Conservation (phyloP, 2,329 filamentous ascomycete species). For the Xylaria arbuscula region DNA sequence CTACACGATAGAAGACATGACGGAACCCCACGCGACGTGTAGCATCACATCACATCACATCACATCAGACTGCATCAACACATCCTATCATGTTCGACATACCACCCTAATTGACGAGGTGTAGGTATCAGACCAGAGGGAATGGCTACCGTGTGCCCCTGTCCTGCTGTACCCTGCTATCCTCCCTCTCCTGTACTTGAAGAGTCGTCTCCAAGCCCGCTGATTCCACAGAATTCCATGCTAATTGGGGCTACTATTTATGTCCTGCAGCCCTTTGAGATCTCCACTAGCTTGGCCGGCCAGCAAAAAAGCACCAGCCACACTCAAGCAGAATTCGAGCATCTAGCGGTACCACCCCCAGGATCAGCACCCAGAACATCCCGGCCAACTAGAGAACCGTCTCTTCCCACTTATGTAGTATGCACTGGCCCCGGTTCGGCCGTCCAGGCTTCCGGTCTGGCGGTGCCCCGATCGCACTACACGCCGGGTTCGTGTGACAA, state of each 20-base stretch:
- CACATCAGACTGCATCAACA: not conserved
- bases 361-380: not conserved
- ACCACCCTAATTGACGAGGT: not conserved
- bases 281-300: not conserved
- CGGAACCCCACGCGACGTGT: not conserved
- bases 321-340: not conserved
- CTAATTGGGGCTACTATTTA: slow-evolving; percentile 4
- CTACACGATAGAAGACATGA: not conserved
- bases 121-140: not conserved
- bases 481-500: slow-evolving; percentile 8
- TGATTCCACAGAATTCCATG: no score
- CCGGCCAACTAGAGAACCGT: not conserved
- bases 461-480: slow-evolving; percentile 11
- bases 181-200: no score
- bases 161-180: not conserved
- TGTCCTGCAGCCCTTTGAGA: not conserved
- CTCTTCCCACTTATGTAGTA: not conserved
- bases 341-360: not conserved
- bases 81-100: not conserved
- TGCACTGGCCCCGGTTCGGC: not conserved
- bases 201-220: no score
- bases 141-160: not conserved
- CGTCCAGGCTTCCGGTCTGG: not conserved
- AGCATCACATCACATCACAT: not conserved
- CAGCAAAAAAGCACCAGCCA: not conserved